A percentile compares a stretch with the other conserved stretches of the same genome.
phyloP scores from a whole-genome alignment of 1,139 yeast species.

The Yamadazyma diddensiae region DNA sequence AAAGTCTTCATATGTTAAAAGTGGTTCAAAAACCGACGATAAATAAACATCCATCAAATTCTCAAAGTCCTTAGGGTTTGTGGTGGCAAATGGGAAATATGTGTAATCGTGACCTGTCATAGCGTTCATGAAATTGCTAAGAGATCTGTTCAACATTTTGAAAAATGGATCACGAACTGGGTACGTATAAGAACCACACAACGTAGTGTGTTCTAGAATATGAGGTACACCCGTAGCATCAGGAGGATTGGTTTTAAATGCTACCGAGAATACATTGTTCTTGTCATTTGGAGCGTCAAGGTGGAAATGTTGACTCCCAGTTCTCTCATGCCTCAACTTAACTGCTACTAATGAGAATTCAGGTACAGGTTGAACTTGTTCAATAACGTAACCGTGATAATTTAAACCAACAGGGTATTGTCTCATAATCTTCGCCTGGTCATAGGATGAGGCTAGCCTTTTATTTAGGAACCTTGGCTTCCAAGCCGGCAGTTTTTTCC shows the following conservation, averaged over 20 bases:
- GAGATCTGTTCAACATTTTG: slow-evolving; percentile 84
- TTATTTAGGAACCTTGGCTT: not conserved
- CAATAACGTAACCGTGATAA: slow-evolving; percentile 62
- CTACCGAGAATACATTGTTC: slow-evolving; percentile 85
- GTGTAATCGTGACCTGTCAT: slow-evolving; percentile 98
- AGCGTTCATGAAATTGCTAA: slow-evolving; percentile 97
- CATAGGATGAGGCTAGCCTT: slow-evolving; percentile 10
- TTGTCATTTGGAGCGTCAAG: slow-evolving; percentile 70
- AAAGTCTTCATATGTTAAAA: slow-evolving; percentile 76
- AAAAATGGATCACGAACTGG: slow-evolving; percentile 98
- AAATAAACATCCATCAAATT: slow-evolving; percentile 87
- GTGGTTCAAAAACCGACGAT: slow-evolving; percentile 83
- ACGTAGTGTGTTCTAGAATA: slow-evolving; percentile 89
- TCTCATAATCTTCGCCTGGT: slow-evolving; percentile 20
- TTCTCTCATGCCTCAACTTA: slow-evolving; percentile 58
- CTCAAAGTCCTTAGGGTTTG: slow-evolving; percentile 74
- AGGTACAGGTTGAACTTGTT: slow-evolving; percentile 67
- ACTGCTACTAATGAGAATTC: slow-evolving; percentile 82
- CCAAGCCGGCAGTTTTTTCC: slow-evolving; percentile 1
- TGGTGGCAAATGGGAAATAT: slow-evolving; percentile 93
- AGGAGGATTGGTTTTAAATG: slow-evolving; percentile 93
- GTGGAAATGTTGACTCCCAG: slow-evolving; percentile 83
- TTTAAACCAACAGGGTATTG: slow-evolving; percentile 64
- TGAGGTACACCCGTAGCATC: slow-evolving; percentile 94
- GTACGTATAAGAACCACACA: slow-evolving; percentile 86